Percentiles rank a stretch among this genome's conserved stretches.
Evolutionary conservation across 2,329 filamentous ascomycete genomes (phyloP).

Genomic region (Aspergillaceae sp.): DNA sequence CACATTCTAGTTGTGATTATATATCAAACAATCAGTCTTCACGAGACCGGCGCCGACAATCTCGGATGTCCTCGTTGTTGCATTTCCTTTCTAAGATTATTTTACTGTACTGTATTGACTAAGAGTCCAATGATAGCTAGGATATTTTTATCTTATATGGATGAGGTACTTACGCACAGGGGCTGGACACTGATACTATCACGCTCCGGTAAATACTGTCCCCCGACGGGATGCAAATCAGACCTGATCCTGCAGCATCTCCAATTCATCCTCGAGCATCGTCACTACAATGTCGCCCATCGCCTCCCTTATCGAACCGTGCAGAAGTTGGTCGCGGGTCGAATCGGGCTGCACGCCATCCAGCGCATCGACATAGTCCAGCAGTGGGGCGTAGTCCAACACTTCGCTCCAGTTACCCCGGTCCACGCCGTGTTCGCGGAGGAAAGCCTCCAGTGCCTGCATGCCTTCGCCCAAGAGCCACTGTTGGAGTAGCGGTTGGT

Average conservation of each 20-base stretch:
- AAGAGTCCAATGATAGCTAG: too few species aligned
- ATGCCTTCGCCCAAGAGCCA: constrained; percentile 29
- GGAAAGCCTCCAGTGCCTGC: constrained; percentile 26
- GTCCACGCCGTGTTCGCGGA: constrained; percentile 33
- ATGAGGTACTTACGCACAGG: too few species aligned
- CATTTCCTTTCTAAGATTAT: too few species aligned
- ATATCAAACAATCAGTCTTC: neutral
- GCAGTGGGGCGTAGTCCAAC: constrained; percentile 26
- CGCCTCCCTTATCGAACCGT: constrained; percentile 22
- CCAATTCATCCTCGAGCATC: constrained; percentile 31
- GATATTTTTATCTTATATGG: too few species aligned
- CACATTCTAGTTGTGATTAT: neutral
- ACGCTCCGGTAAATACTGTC: too few species aligned
- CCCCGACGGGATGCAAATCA: neutral
- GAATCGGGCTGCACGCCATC: constrained; percentile 16
- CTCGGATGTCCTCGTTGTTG: too few species aligned
- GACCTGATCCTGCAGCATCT: constrained; percentile 21
- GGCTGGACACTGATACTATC: too few species aligned
- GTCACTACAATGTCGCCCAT: constrained; percentile 28
- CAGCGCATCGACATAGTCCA: constrained; percentile 28
- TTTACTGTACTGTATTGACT: too few species aligned
- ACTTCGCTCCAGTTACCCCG: constrained; percentile 35
- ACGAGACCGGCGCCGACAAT: neutral
- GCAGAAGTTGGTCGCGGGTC: constrained; percentile 19
- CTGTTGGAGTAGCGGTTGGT: constrained; percentile 22